Percentiles rank a stretch among this genome's conserved stretches.
These are phyloP conservation scores for Vanrija pseudolonga DNA, from an alignment of 1,284 basidiomycete genomes.

Conservation along the genomic window DNA sequence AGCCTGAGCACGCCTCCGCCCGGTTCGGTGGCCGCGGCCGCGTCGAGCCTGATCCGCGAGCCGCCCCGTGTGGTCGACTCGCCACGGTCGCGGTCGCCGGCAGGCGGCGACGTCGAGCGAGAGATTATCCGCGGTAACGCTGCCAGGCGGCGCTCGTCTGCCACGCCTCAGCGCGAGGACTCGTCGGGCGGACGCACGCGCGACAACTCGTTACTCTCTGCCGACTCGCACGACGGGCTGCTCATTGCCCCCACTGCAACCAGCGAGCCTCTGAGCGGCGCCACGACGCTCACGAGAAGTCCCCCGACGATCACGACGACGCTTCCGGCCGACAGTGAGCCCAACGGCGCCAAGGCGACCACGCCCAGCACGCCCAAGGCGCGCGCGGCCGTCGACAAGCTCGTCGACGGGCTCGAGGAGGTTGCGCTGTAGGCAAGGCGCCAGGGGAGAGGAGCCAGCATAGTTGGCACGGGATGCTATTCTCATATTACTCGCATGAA, in stretches of 20 bases:
- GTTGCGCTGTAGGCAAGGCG: background rate
- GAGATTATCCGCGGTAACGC: slow-evolving; percentile 8
- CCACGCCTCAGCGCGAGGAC: background rate
- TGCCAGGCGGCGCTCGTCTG: slow-evolving; percentile 5
- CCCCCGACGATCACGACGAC: background rate
- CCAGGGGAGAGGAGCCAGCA: background rate
- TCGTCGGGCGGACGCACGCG: slow-evolving; percentile 1
- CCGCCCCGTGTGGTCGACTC: slow-evolving; percentile 27
- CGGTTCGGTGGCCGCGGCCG: slow-evolving; percentile 4
- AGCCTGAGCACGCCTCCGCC: background rate
- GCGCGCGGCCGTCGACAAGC: background rate
- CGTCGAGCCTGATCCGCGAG: slow-evolving; percentile 24
- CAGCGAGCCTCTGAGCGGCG: background rate
- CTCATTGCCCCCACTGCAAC: slow-evolving; percentile 11
- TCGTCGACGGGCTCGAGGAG: slow-evolving; percentile 9
- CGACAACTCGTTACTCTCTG: slow-evolving; percentile 18
- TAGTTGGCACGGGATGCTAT: too few species aligned
- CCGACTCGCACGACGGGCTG: slow-evolving; percentile 25
- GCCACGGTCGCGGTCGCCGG: slow-evolving; percentile 3
- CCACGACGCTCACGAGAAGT: background rate
- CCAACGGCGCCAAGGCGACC: background rate
- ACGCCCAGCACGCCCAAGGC: background rate
- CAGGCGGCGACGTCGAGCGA: background rate
- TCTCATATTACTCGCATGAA: too few species aligned
- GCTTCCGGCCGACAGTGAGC: background rate